These are phyloP conservation scores for Cryphonectria parasitica DNA, from an alignment of 2,329 filamentous ascomycete species.

Conservation along the genomic window DNA sequence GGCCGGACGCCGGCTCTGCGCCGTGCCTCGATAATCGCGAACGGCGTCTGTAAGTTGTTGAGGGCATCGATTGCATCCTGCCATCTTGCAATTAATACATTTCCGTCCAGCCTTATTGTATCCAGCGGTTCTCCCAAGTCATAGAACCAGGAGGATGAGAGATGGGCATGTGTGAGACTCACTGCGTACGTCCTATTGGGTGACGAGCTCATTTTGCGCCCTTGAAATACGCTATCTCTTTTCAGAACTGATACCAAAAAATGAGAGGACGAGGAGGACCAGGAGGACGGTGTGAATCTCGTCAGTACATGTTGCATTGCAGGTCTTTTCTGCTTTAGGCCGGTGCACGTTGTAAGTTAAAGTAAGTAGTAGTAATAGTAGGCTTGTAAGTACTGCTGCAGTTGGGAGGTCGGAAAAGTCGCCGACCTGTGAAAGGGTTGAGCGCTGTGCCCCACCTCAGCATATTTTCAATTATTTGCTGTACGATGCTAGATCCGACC, in stretches of 20 bases:
- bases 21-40: conserved; percentile 76
- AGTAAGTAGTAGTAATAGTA: too few species aligned
- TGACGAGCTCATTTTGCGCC: conserved; percentile 26
- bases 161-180: background rate
- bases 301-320: conserved; percentile 28
- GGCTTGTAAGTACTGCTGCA: background rate
- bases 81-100: background rate
- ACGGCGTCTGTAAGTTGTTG: conserved; percentile 91
- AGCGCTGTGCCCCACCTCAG: conserved; percentile 18
- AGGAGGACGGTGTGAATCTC: background rate
- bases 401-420: conserved; percentile 1
- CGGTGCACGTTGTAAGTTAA: background rate
- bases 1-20: conserved; percentile 73
- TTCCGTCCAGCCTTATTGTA: background rate
- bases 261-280: background rate
- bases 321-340: background rate
- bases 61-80: conserved; percentile 85
- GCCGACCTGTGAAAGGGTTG: conserved; percentile 2
- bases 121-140: background rate
- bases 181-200: conserved; percentile 26
- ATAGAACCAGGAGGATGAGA: background rate
- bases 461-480: background rate
- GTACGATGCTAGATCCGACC: conserved; percentile 6
- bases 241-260: background rate
- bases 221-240: background rate